These are phyloP conservation scores for Pseudohyphozyma bogoriensis DNA, from an alignment of 768 basidiomycete species.

Conservation along the genomic window DNA sequence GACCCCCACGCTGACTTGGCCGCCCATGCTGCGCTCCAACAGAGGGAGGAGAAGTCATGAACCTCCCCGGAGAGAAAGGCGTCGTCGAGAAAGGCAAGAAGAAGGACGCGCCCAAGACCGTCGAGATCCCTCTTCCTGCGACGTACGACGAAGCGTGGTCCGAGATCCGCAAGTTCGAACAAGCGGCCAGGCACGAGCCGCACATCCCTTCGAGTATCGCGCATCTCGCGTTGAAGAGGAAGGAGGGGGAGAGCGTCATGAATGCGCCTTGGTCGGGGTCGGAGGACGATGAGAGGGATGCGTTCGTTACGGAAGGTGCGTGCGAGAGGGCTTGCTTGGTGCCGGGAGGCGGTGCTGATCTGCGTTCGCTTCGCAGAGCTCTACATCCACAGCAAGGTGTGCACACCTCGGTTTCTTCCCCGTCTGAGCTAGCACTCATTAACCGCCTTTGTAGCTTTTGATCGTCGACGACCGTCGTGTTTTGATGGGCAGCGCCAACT, in stretches of 20 bases:
- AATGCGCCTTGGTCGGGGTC: slow-evolving; percentile 79
- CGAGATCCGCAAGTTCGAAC: slow-evolving; percentile 62
- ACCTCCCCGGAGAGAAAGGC: slow-evolving; percentile 43
- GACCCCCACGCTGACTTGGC: slow-evolving; percentile 39
- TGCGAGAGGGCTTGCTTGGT: slow-evolving; percentile 26
- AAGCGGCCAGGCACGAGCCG: slow-evolving; percentile 56
- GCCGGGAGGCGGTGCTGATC: slow-evolving; percentile 42
- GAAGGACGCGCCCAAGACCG: slow-evolving; percentile 45
- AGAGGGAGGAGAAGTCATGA: slow-evolving; percentile 50
- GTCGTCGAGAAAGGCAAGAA: not conserved
- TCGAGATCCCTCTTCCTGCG: slow-evolving; percentile 54
- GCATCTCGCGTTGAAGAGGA: slow-evolving; percentile 65
- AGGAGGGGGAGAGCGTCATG: slow-evolving; percentile 44
- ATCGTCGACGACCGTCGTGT: slow-evolving; percentile 70
- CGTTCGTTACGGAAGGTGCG: slow-evolving; percentile 47
- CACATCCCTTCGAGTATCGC: slow-evolving; percentile 64
- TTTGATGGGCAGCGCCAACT: slow-evolving; percentile 88
- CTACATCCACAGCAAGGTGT: slow-evolving; percentile 34
- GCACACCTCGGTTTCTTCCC: not conserved
- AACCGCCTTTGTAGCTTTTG: slow-evolving; percentile 1
- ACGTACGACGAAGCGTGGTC: slow-evolving; percentile 57
- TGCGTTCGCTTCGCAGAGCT: not conserved
- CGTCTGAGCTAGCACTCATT: slow-evolving; percentile 23
- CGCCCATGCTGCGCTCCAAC: slow-evolving; percentile 38
- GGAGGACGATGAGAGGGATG: slow-evolving; percentile 68